Conservation (phyloP, 768 basidiomycete genomes). For the Mycena haematopus region DNA sequence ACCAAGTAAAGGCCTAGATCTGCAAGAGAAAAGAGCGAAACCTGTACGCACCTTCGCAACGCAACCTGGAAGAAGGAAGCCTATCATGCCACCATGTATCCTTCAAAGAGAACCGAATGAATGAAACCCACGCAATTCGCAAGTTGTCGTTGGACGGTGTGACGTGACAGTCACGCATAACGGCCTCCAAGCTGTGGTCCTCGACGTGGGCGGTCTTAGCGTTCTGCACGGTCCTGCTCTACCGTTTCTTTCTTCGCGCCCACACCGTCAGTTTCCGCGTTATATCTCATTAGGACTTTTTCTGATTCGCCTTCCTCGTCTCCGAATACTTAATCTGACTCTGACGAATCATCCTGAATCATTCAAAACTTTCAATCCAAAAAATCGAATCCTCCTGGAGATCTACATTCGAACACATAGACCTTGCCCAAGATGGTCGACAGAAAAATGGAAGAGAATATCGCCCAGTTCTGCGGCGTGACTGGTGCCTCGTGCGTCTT, state of each 20-base stretch:
- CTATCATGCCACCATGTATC: too few species aligned
- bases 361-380: not conserved
- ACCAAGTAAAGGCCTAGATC: too few species aligned
- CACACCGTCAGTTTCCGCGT: not conserved
- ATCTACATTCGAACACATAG: not conserved
- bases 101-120: too few species aligned
- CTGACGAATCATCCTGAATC: not conserved
- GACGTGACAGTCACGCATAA: slow-evolving; percentile 1
- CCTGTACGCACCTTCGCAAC: too few species aligned
- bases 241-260: not conserved
- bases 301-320: not conserved
- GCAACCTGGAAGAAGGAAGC: too few species aligned
- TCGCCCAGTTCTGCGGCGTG: slow-evolving; percentile 65
- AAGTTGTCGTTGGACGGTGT: too few species aligned
- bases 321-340: not conserved
- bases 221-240: slow-evolving; percentile 8
- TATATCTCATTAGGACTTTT: too few species aligned
- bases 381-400: not conserved
- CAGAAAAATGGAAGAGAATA: slow-evolving; percentile 54
- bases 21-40: too few species aligned
- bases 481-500: slow-evolving; percentile 74
- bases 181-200: slow-evolving; percentile 4
- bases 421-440: slow-evolving; percentile 37
- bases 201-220: slow-evolving; percentile 17
- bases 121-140: too few species aligned